Base-by-base conservation (phyloP, 495 filamentous ascomycete genomes). In the Parmelia sp. region DNA sequence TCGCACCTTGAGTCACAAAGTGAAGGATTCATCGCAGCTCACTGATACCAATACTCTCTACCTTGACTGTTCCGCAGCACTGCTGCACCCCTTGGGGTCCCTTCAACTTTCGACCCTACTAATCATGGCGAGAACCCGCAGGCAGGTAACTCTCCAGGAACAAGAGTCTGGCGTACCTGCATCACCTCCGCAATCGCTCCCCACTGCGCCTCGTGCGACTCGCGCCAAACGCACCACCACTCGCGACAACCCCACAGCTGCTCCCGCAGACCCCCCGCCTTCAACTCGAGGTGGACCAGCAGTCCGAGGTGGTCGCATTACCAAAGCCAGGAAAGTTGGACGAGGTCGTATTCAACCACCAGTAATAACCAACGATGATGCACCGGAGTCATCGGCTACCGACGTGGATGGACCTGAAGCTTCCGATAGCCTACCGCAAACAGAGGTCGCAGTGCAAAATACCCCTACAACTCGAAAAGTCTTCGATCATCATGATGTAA, bases 121-220 rank as follows among this genome's bases (percentile, higher is more conserved):
- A 25, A 40, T 19, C 8, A 64, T 49, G 55, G 14, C 33, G 23
- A 58, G 55, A 35, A 64, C 62, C 25, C 62, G 62, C 36, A 19
- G 33, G 15, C 56, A 51, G 25, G 7, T 23, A 3, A 55, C 51
- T n/a, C 25, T 45, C 9, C 42, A 49, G 33, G 37, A 39, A 35
- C 39, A 47, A 36, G 39, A 64, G 44, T 40, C 56, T 35, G 62
- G 62, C 17, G 12, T 27, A 17, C 56, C 62, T 7, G 40, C 42
- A 59, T 64, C 62, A 15, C 62, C 62, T 51, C 42, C 62, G 5
- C 62, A 64, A 60, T 36, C 62, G 9, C 35, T 64, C 4, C 31
- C 56, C 40, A 58, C 40, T 9, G 56, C 57, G 45, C 33, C 31
- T 8, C 39, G 62, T 29, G 11, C 27, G 42, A 56, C 7, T 8